Base-by-base conservation (phyloP, 2,329 filamentous ascomycete genomes). In the Colletotrichum orbiculare region DNA sequence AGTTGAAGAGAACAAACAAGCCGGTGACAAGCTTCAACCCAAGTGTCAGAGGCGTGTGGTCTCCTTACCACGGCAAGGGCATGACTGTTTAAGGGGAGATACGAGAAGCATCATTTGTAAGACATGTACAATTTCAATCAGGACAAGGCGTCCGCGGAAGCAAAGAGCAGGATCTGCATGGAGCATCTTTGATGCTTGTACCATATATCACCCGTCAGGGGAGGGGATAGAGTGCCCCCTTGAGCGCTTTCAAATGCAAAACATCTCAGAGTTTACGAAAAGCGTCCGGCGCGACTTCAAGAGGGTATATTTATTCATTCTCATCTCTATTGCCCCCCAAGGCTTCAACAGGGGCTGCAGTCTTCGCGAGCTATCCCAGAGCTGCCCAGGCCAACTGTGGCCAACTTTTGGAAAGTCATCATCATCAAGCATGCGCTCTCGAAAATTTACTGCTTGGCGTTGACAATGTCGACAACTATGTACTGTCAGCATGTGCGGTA, bases 31-130 rank as follows among this genome's bases (percentile, higher is more conserved):
- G 87, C 77, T 84, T 85, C 74, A 89, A 86, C 74, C 81, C 85
- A 69, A 89, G 87, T 79, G 88, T 91, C 56, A 85, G 89, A 82
- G 89, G 89, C 69, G 80, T 91, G 67, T 91, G 89, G 89, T 89
- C 86, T 76, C 89, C 89, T 52, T 91, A 89, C 75, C 89, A 91
- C 75, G 87, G 88, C 68, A 81, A 82, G 60, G 85, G 85, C 35
- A 80, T 84, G 79, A 71, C 75, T 67, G 85, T 89, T 69, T 88
- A 79, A 57, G 61, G 53, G 38, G 25, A 25, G 42, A 55, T 41
- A 25, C 11, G n/a, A 34, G 37, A 38, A 38, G 17, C 25, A 37
- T 66, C 33, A 46, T 58, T 66, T 60, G 38, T 17, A 35, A 47
- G 48, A 38, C 12, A 35, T 64, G 64, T 64, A 59, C 47, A 60